A percentile compares a stretch with the other conserved stretches of the same genome.
Evolutionary conservation across 441 rosid genomes (phyloP).

Genomic region (Jatropha podagrica): DNA sequence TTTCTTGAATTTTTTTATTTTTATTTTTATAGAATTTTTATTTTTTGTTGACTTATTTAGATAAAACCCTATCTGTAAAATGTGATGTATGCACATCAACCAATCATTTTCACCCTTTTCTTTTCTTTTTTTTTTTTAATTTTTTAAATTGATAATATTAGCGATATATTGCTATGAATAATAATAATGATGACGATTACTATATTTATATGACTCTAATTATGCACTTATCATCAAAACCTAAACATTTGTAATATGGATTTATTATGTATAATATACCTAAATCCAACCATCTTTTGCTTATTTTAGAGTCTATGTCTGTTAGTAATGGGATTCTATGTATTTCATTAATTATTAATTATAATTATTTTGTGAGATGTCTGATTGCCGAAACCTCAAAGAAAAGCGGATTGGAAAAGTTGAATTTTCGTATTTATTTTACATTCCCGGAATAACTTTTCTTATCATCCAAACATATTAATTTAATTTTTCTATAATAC

Average conservation of each 20-base stretch:
- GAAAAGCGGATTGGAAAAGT: no score
- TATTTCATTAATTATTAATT: no score
- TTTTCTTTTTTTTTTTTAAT: background rate
- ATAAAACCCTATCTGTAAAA: slow-evolving; percentile 11
- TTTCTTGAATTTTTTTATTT: background rate
- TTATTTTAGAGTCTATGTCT: background rate
- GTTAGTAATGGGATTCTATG: no score
- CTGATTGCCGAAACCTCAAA: no score
- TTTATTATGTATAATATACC: slow-evolving; percentile 6
- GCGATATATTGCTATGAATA: slow-evolving; percentile 18
- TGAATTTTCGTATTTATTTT: no score
- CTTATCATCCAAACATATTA: no score
- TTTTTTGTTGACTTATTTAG: slow-evolving; percentile 19
- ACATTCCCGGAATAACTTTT: no score
- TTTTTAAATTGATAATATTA: background rate
- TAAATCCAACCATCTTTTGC: slow-evolving; percentile 23
- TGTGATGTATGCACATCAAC: background rate
- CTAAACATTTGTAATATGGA: slow-evolving; percentile 10
- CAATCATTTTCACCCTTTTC: background rate
- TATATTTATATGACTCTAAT: slow-evolving; percentile 22
- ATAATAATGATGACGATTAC: slow-evolving; percentile 25
- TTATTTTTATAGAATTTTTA: background rate
- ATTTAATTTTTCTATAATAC: no score
- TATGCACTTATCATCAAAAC: slow-evolving; percentile 29
- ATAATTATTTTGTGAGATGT: no score